Percentiles rank a stretch among this genome's conserved stretches.
phyloP scores from a whole-genome alignment of 139 green algal species.

The Nannochloris sp. region DNA sequence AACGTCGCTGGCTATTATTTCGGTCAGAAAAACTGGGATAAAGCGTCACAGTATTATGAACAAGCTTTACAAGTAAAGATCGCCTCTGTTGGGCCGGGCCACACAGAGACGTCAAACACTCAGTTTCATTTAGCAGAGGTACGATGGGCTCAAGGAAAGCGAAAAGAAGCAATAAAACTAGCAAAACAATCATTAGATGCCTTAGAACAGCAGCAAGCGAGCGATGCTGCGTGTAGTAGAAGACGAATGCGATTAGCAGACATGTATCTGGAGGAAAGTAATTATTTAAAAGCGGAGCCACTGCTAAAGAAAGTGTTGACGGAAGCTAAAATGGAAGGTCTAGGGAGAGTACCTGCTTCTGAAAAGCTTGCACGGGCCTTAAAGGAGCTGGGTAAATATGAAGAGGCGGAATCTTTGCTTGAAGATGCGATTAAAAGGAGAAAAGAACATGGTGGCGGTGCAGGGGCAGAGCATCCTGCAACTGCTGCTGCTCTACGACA shows the following conservation, averaged over 20 bases:
- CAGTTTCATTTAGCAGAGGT: conserved; percentile 17
- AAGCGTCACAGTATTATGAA: conserved; percentile 17
- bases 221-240: conserved; percentile 6
- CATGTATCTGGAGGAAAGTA: conserved; percentile 16
- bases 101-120: conserved; percentile 18
- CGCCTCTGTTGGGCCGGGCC: conserved; percentile 24
- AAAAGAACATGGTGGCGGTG: not conserved
- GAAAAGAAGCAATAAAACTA: conserved; percentile 8
- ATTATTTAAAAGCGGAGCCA: not conserved
- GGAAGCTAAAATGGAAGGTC: conserved; percentile 19
- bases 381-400: not conserved
- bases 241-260: conserved; percentile 17
- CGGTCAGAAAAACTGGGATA: not conserved
- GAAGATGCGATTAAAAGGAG: conserved; percentile 6
- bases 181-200: conserved; percentile 13
- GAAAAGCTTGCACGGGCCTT: conserved; percentile 15
- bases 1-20: conserved; percentile 31
- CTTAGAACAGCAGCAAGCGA: conserved; percentile 24
- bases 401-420: conserved; percentile 13
- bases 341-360: not conserved
- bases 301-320: conserved; percentile 6
- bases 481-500: conserved; percentile 10
- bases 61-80: conserved; percentile 52
- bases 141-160: conserved; percentile 12
- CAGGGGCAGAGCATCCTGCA: conserved; percentile 8